These are phyloP conservation scores for Apiospora aurea DNA, from an alignment of 2,329 filamentous ascomycete species.

Conservation along the genomic window DNA sequence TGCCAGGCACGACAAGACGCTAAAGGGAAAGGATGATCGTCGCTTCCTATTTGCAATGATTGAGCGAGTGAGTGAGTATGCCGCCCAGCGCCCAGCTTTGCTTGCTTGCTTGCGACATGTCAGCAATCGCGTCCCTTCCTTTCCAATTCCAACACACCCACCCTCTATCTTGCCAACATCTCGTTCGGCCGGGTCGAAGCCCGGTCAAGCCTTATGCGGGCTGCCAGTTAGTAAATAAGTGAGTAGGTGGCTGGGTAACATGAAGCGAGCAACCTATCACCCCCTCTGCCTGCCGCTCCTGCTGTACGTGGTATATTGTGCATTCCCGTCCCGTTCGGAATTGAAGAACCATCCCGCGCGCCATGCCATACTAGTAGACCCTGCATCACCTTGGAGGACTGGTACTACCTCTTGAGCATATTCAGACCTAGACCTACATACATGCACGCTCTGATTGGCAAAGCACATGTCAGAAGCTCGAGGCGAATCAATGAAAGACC, in stretches of 20 bases:
- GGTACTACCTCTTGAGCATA: background rate
- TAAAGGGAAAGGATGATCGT: background rate
- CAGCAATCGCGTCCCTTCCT: background rate
- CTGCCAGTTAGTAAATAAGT: background rate
- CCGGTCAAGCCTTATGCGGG: background rate
- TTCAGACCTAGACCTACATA: background rate
- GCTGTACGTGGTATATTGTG: constrained; percentile 9
- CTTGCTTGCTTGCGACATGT: background rate
- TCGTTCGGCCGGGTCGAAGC: background rate
- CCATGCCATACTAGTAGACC: constrained; percentile 8
- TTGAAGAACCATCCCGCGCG: constrained; percentile 17
- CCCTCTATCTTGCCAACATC: background rate
- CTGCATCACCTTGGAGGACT: background rate
- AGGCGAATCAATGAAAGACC: constrained; percentile 1
- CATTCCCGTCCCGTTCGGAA: constrained; percentile 16
- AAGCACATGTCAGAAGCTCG: background rate
- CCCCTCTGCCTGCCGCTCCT: background rate
- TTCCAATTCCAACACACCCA: background rate
- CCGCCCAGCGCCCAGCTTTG: background rate
- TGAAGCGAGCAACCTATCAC: background rate
- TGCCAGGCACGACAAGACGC: background rate
- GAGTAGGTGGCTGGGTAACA: background rate
- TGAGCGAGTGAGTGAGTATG: background rate
- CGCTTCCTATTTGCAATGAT: background rate
- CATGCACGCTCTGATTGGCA: constrained; percentile 5